These are phyloP conservation scores for Piper betle DNA, from an alignment of 164 flowering plant genomes.

Conservation along the genomic window DNA sequence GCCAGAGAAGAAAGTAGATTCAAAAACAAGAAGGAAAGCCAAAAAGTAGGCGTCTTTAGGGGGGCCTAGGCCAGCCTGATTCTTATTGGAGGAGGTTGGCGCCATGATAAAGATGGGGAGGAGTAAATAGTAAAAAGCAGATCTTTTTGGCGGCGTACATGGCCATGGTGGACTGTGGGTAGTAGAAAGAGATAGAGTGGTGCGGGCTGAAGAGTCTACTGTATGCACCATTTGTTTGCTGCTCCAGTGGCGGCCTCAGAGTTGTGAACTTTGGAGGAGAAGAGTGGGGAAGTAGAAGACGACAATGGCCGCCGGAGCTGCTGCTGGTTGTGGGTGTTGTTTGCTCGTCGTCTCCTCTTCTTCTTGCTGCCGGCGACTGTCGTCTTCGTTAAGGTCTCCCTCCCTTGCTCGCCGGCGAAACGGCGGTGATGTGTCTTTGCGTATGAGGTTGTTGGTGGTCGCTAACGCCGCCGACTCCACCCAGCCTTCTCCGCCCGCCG, in stretches of 20 bases:
- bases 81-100: not conserved
- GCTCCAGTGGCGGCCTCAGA: not conserved
- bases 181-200: too few relatives aligned
- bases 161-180: not conserved
- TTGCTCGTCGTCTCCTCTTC: slow-evolving; percentile 4
- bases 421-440: not conserved
- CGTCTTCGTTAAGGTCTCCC: not conserved
- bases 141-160: not conserved
- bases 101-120: not conserved
- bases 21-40: not conserved
- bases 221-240: not conserved
- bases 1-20: not conserved
- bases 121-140: not conserved
- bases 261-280: not conserved
- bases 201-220: not conserved
- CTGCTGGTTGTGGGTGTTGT: slow-evolving; percentile 11
- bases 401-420: slow-evolving; percentile 2
- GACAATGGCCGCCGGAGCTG: slow-evolving; percentile 4
- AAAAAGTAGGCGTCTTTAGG: too few relatives aligned
- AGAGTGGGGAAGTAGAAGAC: not conserved
- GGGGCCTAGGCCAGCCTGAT: too few relatives aligned
- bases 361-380: slow-evolving; percentile 2
- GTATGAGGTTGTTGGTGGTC: slow-evolving; percentile 14
- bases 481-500: slow-evolving; percentile 26
- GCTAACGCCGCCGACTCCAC: slow-evolving; percentile 56